Percentiles rank a stretch among this genome's conserved stretches.
These are phyloP conservation scores for Trichomonascaceae sp. DNA, from an alignment of 1,139 yeast species.

Conservation along the genomic window DNA sequence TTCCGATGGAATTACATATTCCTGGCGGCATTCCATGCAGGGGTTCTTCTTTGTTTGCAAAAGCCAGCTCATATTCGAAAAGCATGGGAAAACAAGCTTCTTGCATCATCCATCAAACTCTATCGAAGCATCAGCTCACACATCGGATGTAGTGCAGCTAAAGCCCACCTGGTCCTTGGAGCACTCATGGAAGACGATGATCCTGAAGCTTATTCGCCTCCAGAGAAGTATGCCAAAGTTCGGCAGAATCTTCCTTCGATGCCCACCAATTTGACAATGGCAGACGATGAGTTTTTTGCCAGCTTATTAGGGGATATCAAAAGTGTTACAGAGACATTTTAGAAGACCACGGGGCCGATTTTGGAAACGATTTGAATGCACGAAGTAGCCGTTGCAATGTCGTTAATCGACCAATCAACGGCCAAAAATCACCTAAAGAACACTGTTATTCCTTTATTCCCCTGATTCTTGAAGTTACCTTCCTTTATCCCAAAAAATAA, in stretches of 20 bases:
- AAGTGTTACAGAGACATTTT: not conserved
- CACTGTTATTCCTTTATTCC: too few relatives aligned
- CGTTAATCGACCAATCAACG: too few relatives aligned
- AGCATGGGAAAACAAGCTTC: constrained; percentile 9
- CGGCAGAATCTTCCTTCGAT: constrained; percentile 9
- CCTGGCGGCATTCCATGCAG: constrained; percentile 16
- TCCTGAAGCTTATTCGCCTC: not conserved
- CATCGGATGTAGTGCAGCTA: constrained; percentile 16
- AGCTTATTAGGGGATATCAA: constrained; percentile 13
- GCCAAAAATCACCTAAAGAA: too few relatives aligned
- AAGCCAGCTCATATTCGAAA: constrained; percentile 9
- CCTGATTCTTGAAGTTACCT: too few relatives aligned
- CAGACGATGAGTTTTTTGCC: constrained; percentile 14
- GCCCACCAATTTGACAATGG: constrained; percentile 11
- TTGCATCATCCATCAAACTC: constrained; percentile 11
- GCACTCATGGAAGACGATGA: constrained; percentile 11
- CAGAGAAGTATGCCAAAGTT: not conserved
- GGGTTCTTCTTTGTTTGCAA: constrained; percentile 13
- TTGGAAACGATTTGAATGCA: too few relatives aligned
- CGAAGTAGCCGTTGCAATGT: too few relatives aligned
- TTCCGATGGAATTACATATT: constrained; percentile 17
- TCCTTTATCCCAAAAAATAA: too few relatives aligned
- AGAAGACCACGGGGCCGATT: too few relatives aligned
- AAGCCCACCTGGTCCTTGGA: constrained; percentile 14
- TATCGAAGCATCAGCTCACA: constrained; percentile 12